Percentiles rank a stretch among this genome's conserved stretches.
These are phyloP conservation scores for Sphaceloma murrayae DNA, from an alignment of 2,329 filamentous ascomycete species.

Conservation along the genomic window DNA sequence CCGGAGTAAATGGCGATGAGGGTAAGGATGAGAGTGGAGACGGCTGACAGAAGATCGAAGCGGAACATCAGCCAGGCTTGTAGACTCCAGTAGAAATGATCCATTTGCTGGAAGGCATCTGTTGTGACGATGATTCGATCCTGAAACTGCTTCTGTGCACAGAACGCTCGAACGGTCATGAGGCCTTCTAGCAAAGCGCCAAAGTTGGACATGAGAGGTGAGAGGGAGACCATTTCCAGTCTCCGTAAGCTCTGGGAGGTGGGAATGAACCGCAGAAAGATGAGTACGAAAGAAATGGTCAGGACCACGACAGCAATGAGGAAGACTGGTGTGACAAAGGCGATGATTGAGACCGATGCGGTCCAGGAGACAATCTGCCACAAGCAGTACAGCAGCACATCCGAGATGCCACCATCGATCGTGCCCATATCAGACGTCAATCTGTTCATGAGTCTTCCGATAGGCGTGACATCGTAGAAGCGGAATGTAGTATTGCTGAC, in stretches of 20 bases:
- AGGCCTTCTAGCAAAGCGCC: constrained; percentile 77
- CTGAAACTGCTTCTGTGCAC: constrained; percentile 69
- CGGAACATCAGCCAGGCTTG: constrained; percentile 78
- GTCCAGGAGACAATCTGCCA: constrained; percentile 63
- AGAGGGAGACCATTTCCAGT: constrained; percentile 82
- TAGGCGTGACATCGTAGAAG: constrained; percentile 83
- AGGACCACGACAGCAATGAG: constrained; percentile 61
- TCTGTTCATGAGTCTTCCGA: constrained; percentile 84
- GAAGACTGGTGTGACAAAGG: constrained; percentile 67
- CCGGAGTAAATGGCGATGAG: constrained; percentile 63
- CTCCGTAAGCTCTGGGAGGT: constrained; percentile 74
- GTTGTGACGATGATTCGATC: constrained; percentile 69
- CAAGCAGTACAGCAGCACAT: constrained; percentile 60
- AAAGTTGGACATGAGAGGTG: constrained; percentile 85
- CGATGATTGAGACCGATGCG: constrained; percentile 67
- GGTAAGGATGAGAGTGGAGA: constrained; percentile 65
- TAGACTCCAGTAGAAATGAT: constrained; percentile 87
- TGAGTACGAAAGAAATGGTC: constrained; percentile 57
- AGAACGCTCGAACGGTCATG: constrained; percentile 77
- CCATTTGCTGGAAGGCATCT: constrained; percentile 85
- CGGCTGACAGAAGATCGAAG: constrained; percentile 61
- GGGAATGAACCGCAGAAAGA: constrained; percentile 70
- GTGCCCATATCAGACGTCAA: constrained; percentile 85
- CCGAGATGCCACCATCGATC: constrained; percentile 75
- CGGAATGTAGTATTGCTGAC: constrained; percentile 76